A percentile compares a stretch with the other conserved stretches of the same genome.
phyloP scores from a whole-genome alignment of 129 eudicot species.

The Sambucus nigra region DNA sequence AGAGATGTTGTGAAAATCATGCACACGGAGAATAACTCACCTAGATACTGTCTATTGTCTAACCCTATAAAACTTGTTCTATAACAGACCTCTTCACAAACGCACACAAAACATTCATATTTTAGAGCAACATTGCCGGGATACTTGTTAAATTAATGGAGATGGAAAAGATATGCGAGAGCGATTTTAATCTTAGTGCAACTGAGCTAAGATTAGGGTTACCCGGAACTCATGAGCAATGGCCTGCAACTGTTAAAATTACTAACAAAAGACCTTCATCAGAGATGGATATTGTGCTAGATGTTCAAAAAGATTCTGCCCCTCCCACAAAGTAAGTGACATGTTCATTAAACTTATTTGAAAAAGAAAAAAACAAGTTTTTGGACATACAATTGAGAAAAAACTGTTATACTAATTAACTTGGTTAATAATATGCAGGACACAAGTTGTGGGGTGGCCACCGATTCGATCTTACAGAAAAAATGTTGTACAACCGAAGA shows the following conservation, averaged over 20 bases:
- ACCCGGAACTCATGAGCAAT: conserved; percentile 20
- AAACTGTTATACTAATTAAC: background rate
- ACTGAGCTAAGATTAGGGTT: conserved; percentile 34
- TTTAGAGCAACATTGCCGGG: background rate
- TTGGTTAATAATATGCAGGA: conserved; percentile 7
- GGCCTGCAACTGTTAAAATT: background rate
- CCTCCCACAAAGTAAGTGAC: conserved; percentile 36
- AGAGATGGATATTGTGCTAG: conserved; percentile 12
- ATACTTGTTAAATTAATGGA: background rate
- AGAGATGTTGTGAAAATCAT: conserved; percentile 1
- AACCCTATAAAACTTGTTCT: conserved; percentile 9
- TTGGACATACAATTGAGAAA: background rate
- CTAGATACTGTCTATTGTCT: background rate
- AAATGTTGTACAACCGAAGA: conserved; percentile 8
- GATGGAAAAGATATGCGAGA: conserved; percentile 9
- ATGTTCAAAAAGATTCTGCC: conserved; percentile 6
- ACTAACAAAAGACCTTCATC: conserved; percentile 30
- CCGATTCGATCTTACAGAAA: conserved; percentile 38
- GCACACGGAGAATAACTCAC: conserved; percentile 6
- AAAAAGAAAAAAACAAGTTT: background rate
- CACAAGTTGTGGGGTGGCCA: conserved; percentile 51
- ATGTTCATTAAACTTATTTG: background rate
- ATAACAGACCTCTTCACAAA: conserved; percentile 4
- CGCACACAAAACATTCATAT: too few species aligned
- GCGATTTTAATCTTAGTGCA: conserved; percentile 16